Base-by-base conservation (phyloP, 306 rosid genomes). In the Coriaria nepalensis region DNA sequence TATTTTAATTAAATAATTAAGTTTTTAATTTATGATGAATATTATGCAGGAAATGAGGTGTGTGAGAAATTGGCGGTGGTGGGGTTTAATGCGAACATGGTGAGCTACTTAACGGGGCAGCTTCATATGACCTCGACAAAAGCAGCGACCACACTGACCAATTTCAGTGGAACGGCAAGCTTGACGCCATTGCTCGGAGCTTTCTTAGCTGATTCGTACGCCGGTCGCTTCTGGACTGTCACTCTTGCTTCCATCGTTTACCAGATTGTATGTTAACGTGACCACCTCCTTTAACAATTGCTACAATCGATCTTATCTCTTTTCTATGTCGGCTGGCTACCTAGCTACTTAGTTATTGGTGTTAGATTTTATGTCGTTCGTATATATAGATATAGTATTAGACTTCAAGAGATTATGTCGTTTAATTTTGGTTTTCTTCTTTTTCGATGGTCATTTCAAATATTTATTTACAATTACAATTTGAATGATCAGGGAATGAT, bases 41-140 rank as follows among this genome's bases (percentile, higher is more conserved):
- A 1, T 35, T 33, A 0, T 77, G 68, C 50, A 84, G 98, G 78
- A 5, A 90, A 90, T 67, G 98, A 90, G 74, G 43, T 66, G 14
- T 50, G 70, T 50, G 98, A 90, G 86, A 90, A 90, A 78, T 52
- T 90, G 60, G 98, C 98, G 0, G 96, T 90, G 73, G 98, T 85
- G 56, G 98, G 98, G 13, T 85, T 85, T 53, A 40, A 40, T 15
- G 63, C 96, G 0, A 90, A 90, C 42, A 90, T 90, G 98, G 62
- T 85, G 34, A 90, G 85, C 70, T 90, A 90, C 62, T 70, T 90
- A 65, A 90, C 95, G 5, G 61, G 75, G 37, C 83, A 90, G 62
- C 82, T 90, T 52, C 79, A 90, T 14, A 62, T 90, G 92, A 92
- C 98, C 7, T 49, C 78, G 62, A 85, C 98, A 2, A 75, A 85